Conservation (phyloP, 2,329 filamentous ascomycete species). For the Neoscytalidium dimidiatum region DNA sequence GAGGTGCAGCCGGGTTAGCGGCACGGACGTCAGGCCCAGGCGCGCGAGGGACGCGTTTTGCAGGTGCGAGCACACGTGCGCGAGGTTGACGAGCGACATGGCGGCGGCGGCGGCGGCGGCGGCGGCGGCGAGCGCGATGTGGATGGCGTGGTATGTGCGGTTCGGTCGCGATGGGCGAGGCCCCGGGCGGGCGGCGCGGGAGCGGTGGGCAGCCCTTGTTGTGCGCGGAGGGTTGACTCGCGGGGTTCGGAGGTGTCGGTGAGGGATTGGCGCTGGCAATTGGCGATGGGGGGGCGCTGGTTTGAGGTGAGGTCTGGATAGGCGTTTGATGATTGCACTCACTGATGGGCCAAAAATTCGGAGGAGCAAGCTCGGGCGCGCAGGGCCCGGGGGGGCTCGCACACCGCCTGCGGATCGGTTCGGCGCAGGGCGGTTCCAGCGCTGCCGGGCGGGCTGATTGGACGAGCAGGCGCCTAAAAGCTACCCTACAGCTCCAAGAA, state of each 20-base stretch:
- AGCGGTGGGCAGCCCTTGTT: constrained; percentile 22
- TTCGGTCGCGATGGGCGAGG: not conserved
- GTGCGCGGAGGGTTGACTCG: constrained; percentile 28
- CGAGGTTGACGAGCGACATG: constrained; percentile 75
- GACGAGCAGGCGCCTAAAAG: constrained; percentile 9
- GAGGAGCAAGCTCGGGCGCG: constrained; percentile 25
- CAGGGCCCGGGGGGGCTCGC: too few species aligned
- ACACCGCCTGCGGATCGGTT: constrained; percentile 6
- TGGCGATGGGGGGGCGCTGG: not conserved
- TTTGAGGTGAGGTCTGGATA: not conserved
- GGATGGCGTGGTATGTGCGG: constrained; percentile 3
- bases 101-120: constrained; percentile 24
- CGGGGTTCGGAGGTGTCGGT: not conserved
- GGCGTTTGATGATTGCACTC: not conserved
- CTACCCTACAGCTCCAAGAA: constrained; percentile 18
- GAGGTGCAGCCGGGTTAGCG: constrained; percentile 79
- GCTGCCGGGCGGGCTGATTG: constrained; percentile 11
- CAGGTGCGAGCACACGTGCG: constrained; percentile 84
- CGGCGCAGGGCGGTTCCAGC: not conserved
- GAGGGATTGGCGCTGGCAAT: constrained; percentile 4
- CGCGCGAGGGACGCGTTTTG: constrained; percentile 86
- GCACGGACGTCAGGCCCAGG: constrained; percentile 80
- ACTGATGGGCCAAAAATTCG: constrained; percentile 30
- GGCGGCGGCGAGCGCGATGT: not conserved
- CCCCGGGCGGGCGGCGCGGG: not conserved